Evolutionary conservation across 805 yeast species (phyloP), one percentile per base, ranked within the genome.

Genomic region (Millerago galiae): DNA sequence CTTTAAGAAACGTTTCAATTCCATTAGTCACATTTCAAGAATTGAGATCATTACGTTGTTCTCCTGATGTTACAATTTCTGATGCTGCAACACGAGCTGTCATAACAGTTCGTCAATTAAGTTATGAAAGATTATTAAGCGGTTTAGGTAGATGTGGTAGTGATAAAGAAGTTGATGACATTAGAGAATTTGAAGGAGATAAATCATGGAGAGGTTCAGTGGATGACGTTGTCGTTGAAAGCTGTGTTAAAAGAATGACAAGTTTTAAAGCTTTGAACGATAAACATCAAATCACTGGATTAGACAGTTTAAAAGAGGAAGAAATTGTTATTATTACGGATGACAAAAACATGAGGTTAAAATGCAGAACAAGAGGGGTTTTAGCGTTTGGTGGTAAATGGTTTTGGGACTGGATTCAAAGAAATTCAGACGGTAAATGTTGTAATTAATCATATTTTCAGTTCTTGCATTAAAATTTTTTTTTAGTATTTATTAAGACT

Each of bases 61-160:
- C 87, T 0, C 74, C 77, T 14, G 93, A 84, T 56, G 81, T 80
- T 2, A 75, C 82, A 4, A 79, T 84, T 15, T 77, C 87, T 2
- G 93, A 84, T 57, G 82, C 89, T 2, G 91, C 91, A 0, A 83
- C 91, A 0, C 64, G 95, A 40, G 84, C 89, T 1, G 89, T 84
- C 7, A 81, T 84, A 4, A 81, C 83, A 7, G 71, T 83, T 33
- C 67, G 90, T 46, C 89, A 82, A 53, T 62, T 84, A 40, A 79
- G 77, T 50, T 57, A 70, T 15, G 79, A 81, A 35, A 67, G 70
- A 37, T 73, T 71, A 39, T 67, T 82, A 31, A 12, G 7, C 8
- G 45, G 45, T 4, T 17, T 42, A 27, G 45, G 45, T 68, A 86
- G 52, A 79, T 81, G 51, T 33, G 72, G 83, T 4, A 69, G 74